Conservation (phyloP, 345 rosid genomes). For the Murraya paniculata region DNA sequence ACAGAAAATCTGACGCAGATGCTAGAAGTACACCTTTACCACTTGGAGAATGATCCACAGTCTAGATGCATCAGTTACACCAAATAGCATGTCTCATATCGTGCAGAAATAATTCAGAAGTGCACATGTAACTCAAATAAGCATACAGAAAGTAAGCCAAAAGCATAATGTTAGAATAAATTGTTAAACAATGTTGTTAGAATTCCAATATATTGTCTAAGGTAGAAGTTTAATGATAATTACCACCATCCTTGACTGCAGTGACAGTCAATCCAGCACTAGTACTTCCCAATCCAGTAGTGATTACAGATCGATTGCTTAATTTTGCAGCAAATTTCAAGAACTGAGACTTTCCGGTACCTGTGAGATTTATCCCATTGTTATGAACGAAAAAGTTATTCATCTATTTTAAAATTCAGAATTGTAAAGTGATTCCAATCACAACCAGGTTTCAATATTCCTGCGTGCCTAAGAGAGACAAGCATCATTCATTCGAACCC, state of each 20-base stretch:
- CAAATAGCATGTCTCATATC: neutral
- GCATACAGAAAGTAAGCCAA: neutral
- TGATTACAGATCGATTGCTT: slow-evolving; percentile 87
- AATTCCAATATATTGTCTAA: neutral
- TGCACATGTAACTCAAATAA: neutral
- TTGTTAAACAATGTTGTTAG: neutral
- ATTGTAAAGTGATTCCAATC: neutral
- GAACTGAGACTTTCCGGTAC: slow-evolving; percentile 97
- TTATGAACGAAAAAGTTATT: neutral
- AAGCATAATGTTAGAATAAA: neutral
- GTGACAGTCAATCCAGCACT: slow-evolving; percentile 98
- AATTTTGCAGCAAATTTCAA: slow-evolving; percentile 94
- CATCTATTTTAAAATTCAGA: neutral
- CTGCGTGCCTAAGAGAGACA: neutral
- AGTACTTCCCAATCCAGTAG: slow-evolving; percentile 95
- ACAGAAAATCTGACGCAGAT: neutral
- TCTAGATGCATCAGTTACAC: neutral
- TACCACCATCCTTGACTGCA: slow-evolving; percentile 98
- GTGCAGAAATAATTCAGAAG: neutral
- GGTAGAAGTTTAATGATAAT: neutral
- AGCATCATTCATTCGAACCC: neutral
- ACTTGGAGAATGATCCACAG: neutral
- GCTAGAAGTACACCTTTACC: neutral
- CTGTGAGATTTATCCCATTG: slow-evolving; percentile 35
- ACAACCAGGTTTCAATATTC: neutral